These are phyloP conservation scores for Diaporthe batatas DNA, from an alignment of 2,329 filamentous ascomycete species.

Conservation along the genomic window DNA sequence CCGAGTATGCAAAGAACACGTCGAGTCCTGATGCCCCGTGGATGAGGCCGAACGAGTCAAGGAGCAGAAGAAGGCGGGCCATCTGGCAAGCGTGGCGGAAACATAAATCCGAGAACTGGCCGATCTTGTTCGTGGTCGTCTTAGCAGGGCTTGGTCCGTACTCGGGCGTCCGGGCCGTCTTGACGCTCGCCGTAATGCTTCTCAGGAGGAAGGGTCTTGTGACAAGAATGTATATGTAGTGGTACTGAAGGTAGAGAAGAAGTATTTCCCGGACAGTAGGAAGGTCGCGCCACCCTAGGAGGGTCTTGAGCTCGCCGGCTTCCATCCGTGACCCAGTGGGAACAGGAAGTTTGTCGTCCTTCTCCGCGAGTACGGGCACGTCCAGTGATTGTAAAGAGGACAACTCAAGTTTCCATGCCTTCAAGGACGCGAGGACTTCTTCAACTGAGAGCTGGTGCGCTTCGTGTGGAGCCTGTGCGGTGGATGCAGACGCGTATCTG, in stretches of 20 bases:
- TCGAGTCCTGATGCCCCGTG: slow-evolving; percentile 53
- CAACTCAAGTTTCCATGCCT: slow-evolving; percentile 46
- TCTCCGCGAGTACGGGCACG: slow-evolving; percentile 44
- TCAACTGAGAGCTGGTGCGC: slow-evolving; percentile 41
- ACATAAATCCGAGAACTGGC: slow-evolving; percentile 42
- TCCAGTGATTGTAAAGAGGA: slow-evolving; percentile 44
- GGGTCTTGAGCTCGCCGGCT: slow-evolving; percentile 48
- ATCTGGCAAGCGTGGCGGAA: slow-evolving; percentile 52
- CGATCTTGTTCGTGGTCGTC: slow-evolving; percentile 9
- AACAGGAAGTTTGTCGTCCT: slow-evolving; percentile 39
- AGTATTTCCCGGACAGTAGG: slow-evolving; percentile 49
- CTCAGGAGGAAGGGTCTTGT: slow-evolving; percentile 46
- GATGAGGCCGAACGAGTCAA: slow-evolving; percentile 51
- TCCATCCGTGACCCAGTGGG: slow-evolving; percentile 43
- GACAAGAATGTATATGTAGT: slow-evolving; percentile 51
- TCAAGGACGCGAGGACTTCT: slow-evolving; percentile 45
- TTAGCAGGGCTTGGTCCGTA: slow-evolving; percentile 20
- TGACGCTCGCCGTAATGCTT: neutral
- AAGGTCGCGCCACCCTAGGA: slow-evolving; percentile 47
- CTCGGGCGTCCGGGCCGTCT: neutral
- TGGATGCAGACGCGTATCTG: slow-evolving; percentile 34
- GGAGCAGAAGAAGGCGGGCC: slow-evolving; percentile 49
- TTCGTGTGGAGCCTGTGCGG: slow-evolving; percentile 19
- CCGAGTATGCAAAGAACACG: slow-evolving; percentile 31
- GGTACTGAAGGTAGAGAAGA: slow-evolving; percentile 51